Evolutionary conservation across 2,329 filamentous ascomycete species (phyloP), one percentile per base, ranked within the genome.

Genomic region (Fusarium zealandicum): DNA sequence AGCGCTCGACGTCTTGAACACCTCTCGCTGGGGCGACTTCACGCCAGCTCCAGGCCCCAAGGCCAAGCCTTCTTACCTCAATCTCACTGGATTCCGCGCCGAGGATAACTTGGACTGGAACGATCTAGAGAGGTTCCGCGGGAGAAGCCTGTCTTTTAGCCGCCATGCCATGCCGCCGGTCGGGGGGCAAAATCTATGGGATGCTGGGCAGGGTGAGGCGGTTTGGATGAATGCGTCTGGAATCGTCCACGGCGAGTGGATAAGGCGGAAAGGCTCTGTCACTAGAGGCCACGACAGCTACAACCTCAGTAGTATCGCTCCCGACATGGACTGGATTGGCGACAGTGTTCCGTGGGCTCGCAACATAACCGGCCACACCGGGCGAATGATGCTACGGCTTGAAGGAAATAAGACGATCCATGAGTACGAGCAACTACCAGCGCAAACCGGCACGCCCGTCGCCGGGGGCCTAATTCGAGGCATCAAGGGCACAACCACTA

Each of bases 181-280:
- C 20, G 74, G 75, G 3, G 72, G 75, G 3, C 70, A 78, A 30
- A 75, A 76, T 12, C 69, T 72, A 6, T 78, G 75, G 75, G 71
- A 75, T 39, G 60, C 62, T 30, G 71, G 69, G 48, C 50, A 74
- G 61, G 72, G 72, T 18, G 74, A 75, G 53, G 72, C 78, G 6
- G 74, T 89, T n/a, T 96, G 93, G 80, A 83, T 83, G 68, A 93
- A 96, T 69, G 82, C 90, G 6, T 92, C 90, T 2, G 90, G 92
- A 5, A 86, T 86, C 27, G 79, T 96, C 31, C 82, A 86, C 40
- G 92, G 92, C n/a, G 79, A 86, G 51, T 96, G 91, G 90, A 78
- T 86, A 48, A 85, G 86, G 37, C 81, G 77, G 41, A 79, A 77
- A 36, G 79, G 75, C 12, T 82, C 75, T 66, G 78, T 74, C 49